A percentile compares a stretch with the other conserved stretches of the same genome.
phyloP scores from a whole-genome alignment of 768 basidiomycete species.

The Boletus insuetus region DNA sequence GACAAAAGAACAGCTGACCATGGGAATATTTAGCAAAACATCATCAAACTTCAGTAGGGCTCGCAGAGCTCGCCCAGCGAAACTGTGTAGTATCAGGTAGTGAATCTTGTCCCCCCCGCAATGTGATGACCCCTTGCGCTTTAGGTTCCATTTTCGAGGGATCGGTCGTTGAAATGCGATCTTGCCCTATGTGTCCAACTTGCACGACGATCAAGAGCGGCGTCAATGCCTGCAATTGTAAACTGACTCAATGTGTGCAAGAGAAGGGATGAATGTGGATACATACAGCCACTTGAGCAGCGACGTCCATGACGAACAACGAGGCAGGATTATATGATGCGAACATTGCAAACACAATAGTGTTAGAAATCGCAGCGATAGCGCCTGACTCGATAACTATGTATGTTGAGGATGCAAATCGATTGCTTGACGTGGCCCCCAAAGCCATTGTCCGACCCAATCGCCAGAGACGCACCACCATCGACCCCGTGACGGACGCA shows the following conservation, averaged over 20 bases:
- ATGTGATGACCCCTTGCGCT: background rate
- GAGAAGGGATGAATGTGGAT: background rate
- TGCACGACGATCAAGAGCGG: constrained; percentile 1
- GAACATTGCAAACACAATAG: background rate
- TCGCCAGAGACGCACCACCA: background rate
- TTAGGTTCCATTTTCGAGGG: background rate
- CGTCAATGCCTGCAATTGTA: background rate
- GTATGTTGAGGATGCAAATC: background rate
- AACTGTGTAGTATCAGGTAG: too few relatives aligned
- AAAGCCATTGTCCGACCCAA: background rate
- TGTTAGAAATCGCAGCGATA: background rate
- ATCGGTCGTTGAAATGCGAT: background rate
- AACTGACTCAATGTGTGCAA: background rate
- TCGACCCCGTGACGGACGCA: background rate
- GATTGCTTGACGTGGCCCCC: background rate
- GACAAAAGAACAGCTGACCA: too few relatives aligned
- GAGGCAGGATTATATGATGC: background rate
- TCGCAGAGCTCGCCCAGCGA: too few relatives aligned
- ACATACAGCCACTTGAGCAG: background rate
- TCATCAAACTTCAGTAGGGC: too few relatives aligned
- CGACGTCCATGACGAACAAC: background rate
- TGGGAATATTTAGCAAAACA: too few relatives aligned
- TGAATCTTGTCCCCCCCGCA: background rate
- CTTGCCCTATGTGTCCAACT: background rate
- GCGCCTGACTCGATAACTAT: background rate